Conservation (phyloP, 768 basidiomycete species). For the Trametes coccinea region DNA sequence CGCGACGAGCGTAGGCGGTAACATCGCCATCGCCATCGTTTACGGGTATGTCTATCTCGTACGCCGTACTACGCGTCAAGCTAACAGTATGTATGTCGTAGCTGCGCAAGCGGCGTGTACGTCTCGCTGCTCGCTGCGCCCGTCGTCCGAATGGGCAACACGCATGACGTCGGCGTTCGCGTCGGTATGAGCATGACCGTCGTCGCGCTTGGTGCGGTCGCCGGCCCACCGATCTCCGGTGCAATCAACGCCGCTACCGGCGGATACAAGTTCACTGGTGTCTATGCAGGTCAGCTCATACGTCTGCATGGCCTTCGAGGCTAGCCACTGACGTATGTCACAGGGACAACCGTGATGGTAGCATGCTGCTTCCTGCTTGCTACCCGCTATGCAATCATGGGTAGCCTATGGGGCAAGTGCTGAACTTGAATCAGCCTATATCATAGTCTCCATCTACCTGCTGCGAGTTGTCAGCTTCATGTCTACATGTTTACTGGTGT, state of each 20-base stretch:
- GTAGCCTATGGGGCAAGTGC: constrained; percentile 43
- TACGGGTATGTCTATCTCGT: constrained; percentile 54
- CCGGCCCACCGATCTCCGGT: constrained; percentile 74
- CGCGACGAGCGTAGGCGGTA: constrained; percentile 41
- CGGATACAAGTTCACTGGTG: constrained; percentile 54
- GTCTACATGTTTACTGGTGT: not conserved
- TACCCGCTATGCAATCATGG: constrained; percentile 42
- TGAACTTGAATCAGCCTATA: constrained; percentile 22
- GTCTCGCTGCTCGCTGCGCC: constrained; percentile 58
- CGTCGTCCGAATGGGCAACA: constrained; percentile 59
- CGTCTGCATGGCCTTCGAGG: not conserved
- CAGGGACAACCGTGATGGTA: constrained; percentile 42
- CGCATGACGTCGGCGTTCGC: constrained; percentile 62
- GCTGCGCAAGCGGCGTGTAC: constrained; percentile 63
- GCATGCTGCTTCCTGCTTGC: constrained; percentile 43
- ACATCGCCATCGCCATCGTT: constrained; percentile 55
- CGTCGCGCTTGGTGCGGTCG: constrained; percentile 59
- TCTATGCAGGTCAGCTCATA: constrained; percentile 47
- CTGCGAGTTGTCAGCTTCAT: not conserved
- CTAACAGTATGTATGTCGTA: constrained; percentile 23
- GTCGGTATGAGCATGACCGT: constrained; percentile 66
- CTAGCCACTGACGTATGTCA: not conserved
- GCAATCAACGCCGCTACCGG: constrained; percentile 57
- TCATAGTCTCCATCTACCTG: not conserved
- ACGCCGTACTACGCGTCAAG: too few species aligned